Conservation (phyloP, 228 moss, liverwort and hornwort genomes). For the Sphagnum magellanicum region DNA sequence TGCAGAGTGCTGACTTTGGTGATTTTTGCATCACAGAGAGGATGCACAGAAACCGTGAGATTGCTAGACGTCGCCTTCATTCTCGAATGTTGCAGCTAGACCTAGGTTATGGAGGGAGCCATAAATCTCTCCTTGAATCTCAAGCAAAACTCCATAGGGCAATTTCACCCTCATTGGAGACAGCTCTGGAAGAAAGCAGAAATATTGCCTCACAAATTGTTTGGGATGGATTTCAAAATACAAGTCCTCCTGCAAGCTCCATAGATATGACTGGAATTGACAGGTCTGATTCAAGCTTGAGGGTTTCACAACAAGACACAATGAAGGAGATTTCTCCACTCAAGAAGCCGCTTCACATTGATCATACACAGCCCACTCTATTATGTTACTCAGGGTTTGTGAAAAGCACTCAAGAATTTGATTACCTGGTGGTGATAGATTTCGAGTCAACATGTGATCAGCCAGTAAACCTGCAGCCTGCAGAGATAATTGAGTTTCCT, state of each 20-base stretch:
- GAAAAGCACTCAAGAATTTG: slow-evolving; percentile 20
- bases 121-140: not conserved
- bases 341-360: not conserved
- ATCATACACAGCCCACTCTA: slow-evolving; percentile 15
- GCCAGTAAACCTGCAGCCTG: slow-evolving; percentile 4
- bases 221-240: too few species aligned
- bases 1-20: too few species aligned
- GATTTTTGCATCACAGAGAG: slow-evolving; percentile 3
- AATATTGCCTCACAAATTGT: too few species aligned
- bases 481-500: slow-evolving; percentile 35
- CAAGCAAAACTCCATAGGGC: not conserved
- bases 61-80: slow-evolving; percentile 17
- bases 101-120: slow-evolving; percentile 2
- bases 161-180: not conserved
- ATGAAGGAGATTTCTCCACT: not conserved
- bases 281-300: not conserved
- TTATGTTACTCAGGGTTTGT: slow-evolving; percentile 13
- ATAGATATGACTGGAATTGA: not conserved
- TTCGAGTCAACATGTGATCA: slow-evolving; percentile 38
- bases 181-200: not conserved
- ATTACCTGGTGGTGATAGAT: slow-evolving; percentile 34
- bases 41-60: slow-evolving; percentile 20
- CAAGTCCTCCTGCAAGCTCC: not conserved
- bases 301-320: not conserved
- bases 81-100: not conserved